Conservation (phyloP, 73 alveolate species). For the Tetrahymena elliotti region DNA sequence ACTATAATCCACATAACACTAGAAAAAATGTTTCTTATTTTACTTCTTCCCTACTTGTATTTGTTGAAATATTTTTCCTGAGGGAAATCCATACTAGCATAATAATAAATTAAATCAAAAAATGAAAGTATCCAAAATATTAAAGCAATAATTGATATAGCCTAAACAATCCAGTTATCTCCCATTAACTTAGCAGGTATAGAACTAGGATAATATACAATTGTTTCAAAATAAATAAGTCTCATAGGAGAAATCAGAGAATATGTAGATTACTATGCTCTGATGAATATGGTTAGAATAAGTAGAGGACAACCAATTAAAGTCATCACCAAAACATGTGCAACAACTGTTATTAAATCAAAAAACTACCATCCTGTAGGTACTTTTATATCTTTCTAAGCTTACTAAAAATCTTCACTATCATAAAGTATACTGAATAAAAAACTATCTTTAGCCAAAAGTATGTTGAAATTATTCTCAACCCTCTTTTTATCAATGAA, state of each 20-base stretch:
- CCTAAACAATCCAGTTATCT: conserved; percentile 13
- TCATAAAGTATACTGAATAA: not conserved
- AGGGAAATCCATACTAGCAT: conserved; percentile 26
- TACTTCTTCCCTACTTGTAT: conserved; percentile 1
- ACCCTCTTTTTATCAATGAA: not conserved
- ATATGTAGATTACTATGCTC: not conserved
- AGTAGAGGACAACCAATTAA: not conserved
- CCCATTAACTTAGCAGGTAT: conserved; percentile 11
- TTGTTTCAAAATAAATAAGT: conserved; percentile 4
- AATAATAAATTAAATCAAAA: conserved; percentile 26
- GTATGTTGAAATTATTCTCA: not conserved
- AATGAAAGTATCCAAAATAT: conserved; percentile 24
- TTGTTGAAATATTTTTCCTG: conserved; percentile 26
- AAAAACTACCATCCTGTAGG: not conserved
- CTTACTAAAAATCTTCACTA: not conserved
- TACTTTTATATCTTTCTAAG: not conserved
- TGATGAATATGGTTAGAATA: not conserved
- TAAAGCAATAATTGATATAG: not conserved
- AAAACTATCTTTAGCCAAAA: not conserved
- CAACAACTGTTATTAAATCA: not conserved
- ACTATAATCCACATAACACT: conserved; percentile 33
- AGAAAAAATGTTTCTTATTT: not conserved
- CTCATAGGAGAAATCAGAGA: not conserved
- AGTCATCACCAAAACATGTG: not conserved
- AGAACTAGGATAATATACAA: not conserved